Base-by-base conservation (phyloP, 768 basidiomycete species). In the Butyriboletus loyo region DNA sequence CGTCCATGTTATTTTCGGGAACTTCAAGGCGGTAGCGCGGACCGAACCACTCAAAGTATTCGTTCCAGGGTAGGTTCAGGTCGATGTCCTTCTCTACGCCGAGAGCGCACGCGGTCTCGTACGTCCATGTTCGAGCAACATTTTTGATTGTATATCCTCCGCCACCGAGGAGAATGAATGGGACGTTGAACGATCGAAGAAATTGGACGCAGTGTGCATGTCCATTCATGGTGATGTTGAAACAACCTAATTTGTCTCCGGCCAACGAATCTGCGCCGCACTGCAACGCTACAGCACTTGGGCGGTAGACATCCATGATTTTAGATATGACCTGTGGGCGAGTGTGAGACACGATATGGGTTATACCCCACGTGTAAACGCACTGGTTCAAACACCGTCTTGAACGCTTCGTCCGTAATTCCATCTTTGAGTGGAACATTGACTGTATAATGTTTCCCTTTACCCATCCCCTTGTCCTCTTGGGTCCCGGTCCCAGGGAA, bases 131-230 rank as follows among this genome's bases (percentile, higher is more conserved):
- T 40, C 92, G 80, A 7, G 92, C 92, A 19, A 98, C 94, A 64
- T 99, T 99, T 70, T 95, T 92, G 38, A 96, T 88, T 0, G 96
- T 98, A 70, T 98, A 99, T 3, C 96, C 96, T 15, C 96, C 96
- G 2, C 96, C 96, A 27, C 96, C 96, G 4, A 99, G 80, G 34
- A 98, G 77, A 59, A 98, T 90, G 42, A 95, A 77, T 0, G 96
- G 96, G 31, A 97, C 74, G 57, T 88, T 84, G 65, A 89, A 84
- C 54, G 81, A 78, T 47, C 91, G 84, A 47, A 98, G 77, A 65
- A 89, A 98, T 55, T 87, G 82, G 19, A 94, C 92, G 63, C 92
- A 97, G 58, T 87, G 83, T 8, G 92, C 92, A 68, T 99, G 97
- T 1, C 96, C 96, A 46, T 92, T 77, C 89, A 99, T 93, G 2